These are phyloP conservation scores for Apiotrichum sp. DNA, from an alignment of 1,284 basidiomycete species.

Conservation along the genomic window DNA sequence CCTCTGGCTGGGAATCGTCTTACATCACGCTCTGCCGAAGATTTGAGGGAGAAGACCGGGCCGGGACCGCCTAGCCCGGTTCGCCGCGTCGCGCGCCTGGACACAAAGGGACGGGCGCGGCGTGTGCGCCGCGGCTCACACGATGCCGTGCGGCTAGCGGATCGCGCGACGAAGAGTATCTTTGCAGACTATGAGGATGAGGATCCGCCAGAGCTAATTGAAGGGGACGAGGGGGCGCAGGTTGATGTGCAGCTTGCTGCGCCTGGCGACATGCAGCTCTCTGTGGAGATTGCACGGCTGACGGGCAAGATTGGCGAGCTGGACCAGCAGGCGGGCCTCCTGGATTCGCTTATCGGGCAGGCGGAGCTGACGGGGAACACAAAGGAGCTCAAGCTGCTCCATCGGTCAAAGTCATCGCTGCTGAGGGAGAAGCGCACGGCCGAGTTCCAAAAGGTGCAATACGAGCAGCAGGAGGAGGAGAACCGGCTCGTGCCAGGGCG, in stretches of 20 bases:
- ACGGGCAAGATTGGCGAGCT: slow-evolving; percentile 67
- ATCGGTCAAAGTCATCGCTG: slow-evolving; percentile 72
- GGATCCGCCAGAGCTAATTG: background rate
- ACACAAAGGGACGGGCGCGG: background rate
- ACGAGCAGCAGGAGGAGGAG: slow-evolving; percentile 80
- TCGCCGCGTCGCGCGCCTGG: background rate
- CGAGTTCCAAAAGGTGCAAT: slow-evolving; percentile 81
- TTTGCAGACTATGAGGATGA: slow-evolving; percentile 41
- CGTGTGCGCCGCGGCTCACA: background rate
- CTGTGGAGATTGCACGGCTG: slow-evolving; percentile 71
- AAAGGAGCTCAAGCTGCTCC: slow-evolving; percentile 74
- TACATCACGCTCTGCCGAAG: slow-evolving; percentile 32
- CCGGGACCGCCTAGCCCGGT: slow-evolving; percentile 3
- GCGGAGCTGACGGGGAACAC: slow-evolving; percentile 88
- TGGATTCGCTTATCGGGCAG: slow-evolving; percentile 81
- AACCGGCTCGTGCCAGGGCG: slow-evolving; percentile 73
- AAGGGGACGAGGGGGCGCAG: slow-evolving; percentile 34
- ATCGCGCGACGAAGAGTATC: slow-evolving; percentile 17
- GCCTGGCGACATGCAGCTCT: slow-evolving; percentile 78
- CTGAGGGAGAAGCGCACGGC: slow-evolving; percentile 75
- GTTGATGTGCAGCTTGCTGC: slow-evolving; percentile 64
- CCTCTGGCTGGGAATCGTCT: slow-evolving; percentile 14
- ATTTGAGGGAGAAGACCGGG: slow-evolving; percentile 15
- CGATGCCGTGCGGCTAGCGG: background rate
- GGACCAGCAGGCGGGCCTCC: slow-evolving; percentile 70